A percentile compares a stretch with the other conserved stretches of the same genome.
Conservation (phyloP, 108 stramenopile species). For the Cyclostephanos invisitatus region DNA sequence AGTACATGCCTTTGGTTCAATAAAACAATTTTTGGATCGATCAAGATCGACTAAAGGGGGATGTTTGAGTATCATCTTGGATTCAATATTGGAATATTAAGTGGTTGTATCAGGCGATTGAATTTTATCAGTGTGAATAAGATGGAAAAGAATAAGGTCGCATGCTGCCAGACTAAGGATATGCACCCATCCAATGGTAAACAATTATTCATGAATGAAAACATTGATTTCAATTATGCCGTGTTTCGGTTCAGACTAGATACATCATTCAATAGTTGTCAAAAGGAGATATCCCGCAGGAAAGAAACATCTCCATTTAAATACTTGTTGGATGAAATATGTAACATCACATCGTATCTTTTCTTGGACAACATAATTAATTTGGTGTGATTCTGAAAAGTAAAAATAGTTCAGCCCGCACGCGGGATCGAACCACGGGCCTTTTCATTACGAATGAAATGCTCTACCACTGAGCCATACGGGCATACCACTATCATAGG, state of each 20-base stretch:
- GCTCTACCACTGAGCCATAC: constrained; percentile 72
- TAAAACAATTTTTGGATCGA: constrained; percentile 90
- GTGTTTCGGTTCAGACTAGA: too few species aligned
- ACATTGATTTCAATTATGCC: not conserved
- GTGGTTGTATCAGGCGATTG: not conserved
- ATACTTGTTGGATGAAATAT: too few species aligned
- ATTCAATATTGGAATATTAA: not conserved
- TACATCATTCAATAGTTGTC: too few species aligned
- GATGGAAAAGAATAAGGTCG: not conserved
- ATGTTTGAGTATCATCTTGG: not conserved
- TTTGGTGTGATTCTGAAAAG: too few species aligned
- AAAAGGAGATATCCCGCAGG: too few species aligned
- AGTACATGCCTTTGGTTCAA: constrained; percentile 92
- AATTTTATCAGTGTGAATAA: not conserved
- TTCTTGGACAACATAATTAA: too few species aligned
- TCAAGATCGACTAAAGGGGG: constrained; percentile 92
- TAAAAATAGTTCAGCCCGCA: constrained; percentile 16
- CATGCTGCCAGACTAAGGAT: not conserved
- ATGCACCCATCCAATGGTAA: not conserved
- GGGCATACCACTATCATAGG: constrained; percentile 24
- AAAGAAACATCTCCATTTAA: too few species aligned
- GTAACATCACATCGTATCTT: too few species aligned
- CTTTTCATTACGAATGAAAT: constrained; percentile 80
- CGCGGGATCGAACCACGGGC: constrained; percentile 68
- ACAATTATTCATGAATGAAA: not conserved